Evolutionary conservation across 345 rosid genomes (phyloP).

Genomic region (Erodium maritimum): DNA sequence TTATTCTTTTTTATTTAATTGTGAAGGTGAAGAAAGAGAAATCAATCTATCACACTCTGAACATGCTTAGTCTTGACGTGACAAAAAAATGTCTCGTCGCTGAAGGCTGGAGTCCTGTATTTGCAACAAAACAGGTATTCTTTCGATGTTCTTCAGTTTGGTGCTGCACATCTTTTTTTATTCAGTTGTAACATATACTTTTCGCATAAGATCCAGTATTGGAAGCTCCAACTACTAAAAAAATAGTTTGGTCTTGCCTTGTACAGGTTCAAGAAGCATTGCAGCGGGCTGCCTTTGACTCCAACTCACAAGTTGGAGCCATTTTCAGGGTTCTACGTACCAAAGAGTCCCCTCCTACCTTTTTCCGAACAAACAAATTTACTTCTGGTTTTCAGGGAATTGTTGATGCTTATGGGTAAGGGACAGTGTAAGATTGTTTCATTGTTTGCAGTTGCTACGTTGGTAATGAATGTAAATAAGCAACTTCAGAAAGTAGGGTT

Average conservation of each 20-base stretch:
- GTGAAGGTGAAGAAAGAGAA: conserved; percentile 86
- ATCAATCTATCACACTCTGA: conserved; percentile 74
- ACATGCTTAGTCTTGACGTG: conserved; percentile 97
- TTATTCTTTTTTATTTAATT: conserved; percentile 1
- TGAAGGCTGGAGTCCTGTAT: conserved; percentile 95
- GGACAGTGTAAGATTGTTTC: conserved; percentile 11
- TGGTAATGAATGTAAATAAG: neutral
- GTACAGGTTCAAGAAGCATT: conserved; percentile 92
- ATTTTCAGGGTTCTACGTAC: conserved; percentile 76
- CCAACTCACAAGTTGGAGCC: conserved; percentile 91
- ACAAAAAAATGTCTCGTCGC: conserved; percentile 89
- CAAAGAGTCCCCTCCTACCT: conserved; percentile 86
- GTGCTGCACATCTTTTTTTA: conserved; percentile 1
- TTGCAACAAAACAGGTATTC: conserved; percentile 68
- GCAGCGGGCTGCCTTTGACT: conserved; percentile 78
- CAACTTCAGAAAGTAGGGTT: neutral
- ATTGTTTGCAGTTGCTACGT: conserved; percentile 3
- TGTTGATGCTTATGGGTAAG: conserved; percentile 96
- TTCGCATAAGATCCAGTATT: neutral
- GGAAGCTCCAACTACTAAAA: conserved; percentile 8
- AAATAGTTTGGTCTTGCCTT: conserved; percentile 11
- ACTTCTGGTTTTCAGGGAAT: conserved; percentile 89
- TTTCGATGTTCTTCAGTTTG: conserved; percentile 4
- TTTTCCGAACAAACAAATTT: conserved; percentile 80
- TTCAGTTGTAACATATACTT: neutral